Evolutionary conservation across 106 monocot genomes (phyloP), one percentile per base, ranked within the genome.

Genomic region (Dioscorea dumetorum): DNA sequence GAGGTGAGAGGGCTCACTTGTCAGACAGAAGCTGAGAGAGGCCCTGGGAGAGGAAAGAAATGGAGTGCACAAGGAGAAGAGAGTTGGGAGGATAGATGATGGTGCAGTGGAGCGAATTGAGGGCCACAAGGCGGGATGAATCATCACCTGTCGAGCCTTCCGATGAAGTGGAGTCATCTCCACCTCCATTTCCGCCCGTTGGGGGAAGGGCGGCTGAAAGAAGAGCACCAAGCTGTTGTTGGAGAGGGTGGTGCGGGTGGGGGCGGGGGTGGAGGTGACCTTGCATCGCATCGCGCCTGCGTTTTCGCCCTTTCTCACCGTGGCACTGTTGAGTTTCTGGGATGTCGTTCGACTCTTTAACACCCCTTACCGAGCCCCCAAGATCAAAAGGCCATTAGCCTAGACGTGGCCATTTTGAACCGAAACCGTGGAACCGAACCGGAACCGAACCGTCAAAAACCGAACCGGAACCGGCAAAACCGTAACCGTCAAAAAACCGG

Each of bases 1-100:
- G 73, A n/a, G 31, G 48, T 3, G 10, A 23, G 21, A 16, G 61
- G 33, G 5, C n/a, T 79, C 79, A 95, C 95, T 79, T 74, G 74
- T 95, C 95, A 22, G 91, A 76, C 34, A 97, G 84, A 53, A 97
- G 88, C 66, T 84, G 84, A 61, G 75, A 86, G 74, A 97, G 74
- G 64, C 78, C 80, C 62, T 89, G 91, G n/a, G 82, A 82, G 34
- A 97, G 87, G 64, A 92, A 89, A 52, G 80, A 73, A 12, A 86
- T 78, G 69, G 89, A 84, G 66, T 85, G 74, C 17, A 80, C 60
- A 57, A 97, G 71, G 68, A 97, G 72, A 66, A 81, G 63, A 12
- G 88, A 71, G 69, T 87, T 97, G 48, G 84, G 76, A 41, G 97
- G 89, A 53, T 82, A 87, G 53, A 87, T 54, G 70, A 92, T 70